A percentile compares a stretch with the other conserved stretches of the same genome.
phyloP scores from a whole-genome alignment of 2,329 filamentous ascomycete species.

The Phaeomoniella chlamydospora region DNA sequence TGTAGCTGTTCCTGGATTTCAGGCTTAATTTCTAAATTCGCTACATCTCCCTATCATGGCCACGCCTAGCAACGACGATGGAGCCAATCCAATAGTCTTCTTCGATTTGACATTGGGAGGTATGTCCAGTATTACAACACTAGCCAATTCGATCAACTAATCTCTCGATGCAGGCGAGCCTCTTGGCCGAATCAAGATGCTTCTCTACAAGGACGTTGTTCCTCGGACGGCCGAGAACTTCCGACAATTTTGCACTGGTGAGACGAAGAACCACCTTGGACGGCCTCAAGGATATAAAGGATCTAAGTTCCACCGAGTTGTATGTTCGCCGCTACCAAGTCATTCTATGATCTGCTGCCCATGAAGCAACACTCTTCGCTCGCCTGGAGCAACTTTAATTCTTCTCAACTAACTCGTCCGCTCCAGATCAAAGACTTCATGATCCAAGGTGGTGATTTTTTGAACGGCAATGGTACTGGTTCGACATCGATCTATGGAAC shows the following conservation, averaged over 20 bases:
- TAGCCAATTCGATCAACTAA: background rate
- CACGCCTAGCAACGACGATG: background rate
- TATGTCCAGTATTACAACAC: conserved; percentile 12
- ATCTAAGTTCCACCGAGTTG: conserved; percentile 85
- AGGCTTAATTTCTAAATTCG: no score
- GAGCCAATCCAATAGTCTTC: conserved; percentile 29
- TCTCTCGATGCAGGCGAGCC: conserved; percentile 50
- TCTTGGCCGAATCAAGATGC: conserved; percentile 75
- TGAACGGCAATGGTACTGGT: conserved; percentile 85
- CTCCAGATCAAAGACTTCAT: conserved; percentile 95
- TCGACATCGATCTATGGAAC: conserved; percentile 78
- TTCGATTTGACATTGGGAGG: conserved; percentile 33
- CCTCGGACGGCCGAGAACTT: conserved; percentile 94
- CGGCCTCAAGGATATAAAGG: conserved; percentile 87
- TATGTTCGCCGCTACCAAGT: conserved; percentile 33
- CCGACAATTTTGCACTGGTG: conserved; percentile 89
- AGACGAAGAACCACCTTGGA: conserved; percentile 64
- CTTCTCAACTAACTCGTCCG: no score
- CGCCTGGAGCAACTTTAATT: no score
- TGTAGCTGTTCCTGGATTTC: no score
- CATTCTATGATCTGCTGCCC: no score
- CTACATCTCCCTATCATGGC: no score
- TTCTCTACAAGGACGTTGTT: conserved; percentile 73
- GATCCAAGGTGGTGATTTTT: conserved; percentile 93
- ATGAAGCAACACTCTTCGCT: no score